phyloP scores from a whole-genome alignment of 1,284 basidiomycete species.

The Paramarasmius palmivorus region DNA sequence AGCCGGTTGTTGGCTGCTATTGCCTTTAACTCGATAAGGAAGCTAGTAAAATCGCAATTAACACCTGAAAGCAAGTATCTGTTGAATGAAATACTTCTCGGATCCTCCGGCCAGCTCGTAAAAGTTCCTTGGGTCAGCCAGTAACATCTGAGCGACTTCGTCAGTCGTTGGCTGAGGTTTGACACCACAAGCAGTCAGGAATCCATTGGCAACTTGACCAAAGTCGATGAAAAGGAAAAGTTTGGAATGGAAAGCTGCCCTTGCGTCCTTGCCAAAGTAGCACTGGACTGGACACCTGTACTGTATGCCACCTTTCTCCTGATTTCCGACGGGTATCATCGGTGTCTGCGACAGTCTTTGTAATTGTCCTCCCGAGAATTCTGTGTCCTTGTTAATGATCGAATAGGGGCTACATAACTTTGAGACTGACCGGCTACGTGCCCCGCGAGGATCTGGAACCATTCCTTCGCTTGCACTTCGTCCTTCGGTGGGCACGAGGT shows the following conservation, averaged over 20 bases:
- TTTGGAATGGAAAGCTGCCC: slow-evolving; percentile 67
- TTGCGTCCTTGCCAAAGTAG: slow-evolving; percentile 59
- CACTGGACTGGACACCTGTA: slow-evolving; percentile 67
- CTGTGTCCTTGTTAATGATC: slow-evolving; percentile 28
- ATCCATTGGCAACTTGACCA: slow-evolving; percentile 79
- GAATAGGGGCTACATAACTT: neutral
- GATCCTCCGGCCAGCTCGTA: slow-evolving; percentile 67
- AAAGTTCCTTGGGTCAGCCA: slow-evolving; percentile 69
- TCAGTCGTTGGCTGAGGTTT: slow-evolving; percentile 87
- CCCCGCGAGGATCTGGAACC: slow-evolving; percentile 80
- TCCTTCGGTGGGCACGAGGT: slow-evolving; percentile 64
- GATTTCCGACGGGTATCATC: slow-evolving; percentile 51
- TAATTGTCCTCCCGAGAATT: slow-evolving; percentile 50
- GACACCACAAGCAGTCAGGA: slow-evolving; percentile 87
- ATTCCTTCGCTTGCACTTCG: slow-evolving; percentile 53
- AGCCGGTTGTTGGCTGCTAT: slow-evolving; percentile 76
- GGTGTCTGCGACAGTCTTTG: slow-evolving; percentile 47
- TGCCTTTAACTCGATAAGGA: slow-evolving; percentile 81
- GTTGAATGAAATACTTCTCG: slow-evolving; percentile 47
- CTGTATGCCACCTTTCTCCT: slow-evolving; percentile 31
- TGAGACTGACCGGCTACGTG: slow-evolving; percentile 63
- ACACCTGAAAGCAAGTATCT: slow-evolving; percentile 1
- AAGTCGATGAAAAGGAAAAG: slow-evolving; percentile 91
- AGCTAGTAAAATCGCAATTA: slow-evolving; percentile 44
- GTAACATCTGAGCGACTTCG: slow-evolving; percentile 68